Evolutionary conservation across 2,329 filamentous ascomycete genomes (phyloP), one percentile per base, ranked within the genome.

Genomic region (Beauveria varroae): DNA sequence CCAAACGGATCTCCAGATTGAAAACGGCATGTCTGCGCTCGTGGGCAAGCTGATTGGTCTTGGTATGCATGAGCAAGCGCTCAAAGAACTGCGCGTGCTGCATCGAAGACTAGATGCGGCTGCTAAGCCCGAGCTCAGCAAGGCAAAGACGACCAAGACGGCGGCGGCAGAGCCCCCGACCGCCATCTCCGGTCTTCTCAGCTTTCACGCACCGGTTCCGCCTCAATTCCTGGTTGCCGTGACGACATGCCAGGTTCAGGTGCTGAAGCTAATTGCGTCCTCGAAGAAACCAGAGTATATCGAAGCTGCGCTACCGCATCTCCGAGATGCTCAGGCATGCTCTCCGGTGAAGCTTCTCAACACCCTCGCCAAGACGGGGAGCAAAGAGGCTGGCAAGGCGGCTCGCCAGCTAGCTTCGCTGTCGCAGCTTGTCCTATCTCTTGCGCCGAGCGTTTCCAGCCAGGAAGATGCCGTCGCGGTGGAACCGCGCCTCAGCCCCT

Each of bases 1-100:
- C 10, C 75, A 86, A n/a, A 80, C 84, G 1, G 80, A 83, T 50
- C 75, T 89, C 44, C 88, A 93, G 68, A 72, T 93, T 4, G 90
- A 93, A 69, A 86, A 79, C 63, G 90, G 89, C 59, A 89, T 90
- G 79, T 83, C 88, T 18, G 85, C 86, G 0, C 79, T 93, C 58
- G 74, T 88, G 44, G 82, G 83, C 44, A 90, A 86, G 69, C 76
- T 93, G 1, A 75, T 91, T 16, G 76, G 78, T 0, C 76, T 91
- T 53, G 83, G 84, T 1, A 72, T 92, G 57, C 82, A 88, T 51
- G 83, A 86, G n/a, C 77, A 87, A 61, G 89, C 90, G 0, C 73
- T 85, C 47, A 89, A 86, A 68, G 89, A 93, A 67, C 70, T 93
- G 62, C 78, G 83, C 46, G 75, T 86, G 12, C 70, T 93, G 65